Evolutionary conservation across 306 rosid species (phyloP), one percentile per base, ranked within the genome.

Genomic region (Quercus variabilis): DNA sequence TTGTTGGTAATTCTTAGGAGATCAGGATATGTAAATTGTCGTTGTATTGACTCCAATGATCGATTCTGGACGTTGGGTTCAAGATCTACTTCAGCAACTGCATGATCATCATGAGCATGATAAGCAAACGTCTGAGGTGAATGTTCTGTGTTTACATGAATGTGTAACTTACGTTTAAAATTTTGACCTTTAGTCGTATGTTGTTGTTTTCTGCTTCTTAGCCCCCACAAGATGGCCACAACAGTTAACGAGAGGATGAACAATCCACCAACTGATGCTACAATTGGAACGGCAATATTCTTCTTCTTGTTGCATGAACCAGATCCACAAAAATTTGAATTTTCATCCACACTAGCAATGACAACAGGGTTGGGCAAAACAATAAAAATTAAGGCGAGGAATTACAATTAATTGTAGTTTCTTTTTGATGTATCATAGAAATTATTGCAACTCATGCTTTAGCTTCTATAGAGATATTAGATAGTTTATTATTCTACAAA

Each of bases 231-330:
- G 70, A 88, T 63, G 23, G 64, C 75, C 9, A 59, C 81, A 31
- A 46, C 65, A 60, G 69, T 73, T 49, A 77, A 57, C 60, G 80
- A 17, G 13, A 83, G 83, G 46, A 86, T 38, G 31, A 82, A 13
- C 69, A 81, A 12, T 69, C 88, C 96, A 65, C 85, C 80, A 69
- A 83, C 55, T 64, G 87, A 59, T 69, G 92, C 89, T 76, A 65
- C 81, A 23, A 86, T 19, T 2, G 84, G 87, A 81, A 80, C 11
- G 5, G 83, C 72, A 15, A 80, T 6, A 65, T 75, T 84, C 0
- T 33, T 73, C 18, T 80, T 46, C 15, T 60, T 78, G 55, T 58
- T 59, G 76, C 90, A 84, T 20, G 85, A 20, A 57, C 65, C 56
- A 3, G 70, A 33, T 69, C 6, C 71, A 81, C 86, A 84, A 62